Conservation (phyloP, 2,329 filamentous ascomycete species). For the Venturia asperata region DNA sequence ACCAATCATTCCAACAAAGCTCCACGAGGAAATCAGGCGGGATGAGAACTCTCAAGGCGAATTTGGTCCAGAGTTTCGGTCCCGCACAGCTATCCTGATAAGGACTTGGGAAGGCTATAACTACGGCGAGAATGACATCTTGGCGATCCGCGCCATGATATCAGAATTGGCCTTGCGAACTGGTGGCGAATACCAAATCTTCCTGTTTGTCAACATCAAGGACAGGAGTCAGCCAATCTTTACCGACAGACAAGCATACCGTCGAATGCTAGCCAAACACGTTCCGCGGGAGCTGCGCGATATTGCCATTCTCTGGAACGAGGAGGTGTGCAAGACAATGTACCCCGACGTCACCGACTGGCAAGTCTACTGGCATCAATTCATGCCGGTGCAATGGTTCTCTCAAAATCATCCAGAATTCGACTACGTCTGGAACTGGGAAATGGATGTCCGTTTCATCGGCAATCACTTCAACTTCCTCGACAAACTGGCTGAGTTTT, state of each 20-base stretch:
- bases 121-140: slow-evolving; percentile 42
- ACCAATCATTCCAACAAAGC: not conserved
- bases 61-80: slow-evolving; percentile 28
- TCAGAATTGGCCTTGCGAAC: slow-evolving; percentile 40
- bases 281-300: slow-evolving; percentile 63
- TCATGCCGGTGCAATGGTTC: slow-evolving; percentile 69
- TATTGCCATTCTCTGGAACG: slow-evolving; percentile 69
- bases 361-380: slow-evolving; percentile 52
- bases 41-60: slow-evolving; percentile 23
- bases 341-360: slow-evolving; percentile 44
- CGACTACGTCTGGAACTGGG: slow-evolving; percentile 78
- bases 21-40: slow-evolving; percentile 26
- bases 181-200: slow-evolving; percentile 44
- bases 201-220: slow-evolving; percentile 43
- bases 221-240: slow-evolving; percentile 53
- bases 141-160: slow-evolving; percentile 40
- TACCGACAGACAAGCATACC: slow-evolving; percentile 52
- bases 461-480: slow-evolving; percentile 78
- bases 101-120: slow-evolving; percentile 42
- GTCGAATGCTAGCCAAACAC: slow-evolving; percentile 52
- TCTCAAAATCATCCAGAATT: slow-evolving; percentile 70
- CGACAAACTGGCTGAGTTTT: slow-evolving; percentile 53
- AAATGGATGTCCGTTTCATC: slow-evolving; percentile 71
- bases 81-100: slow-evolving; percentile 41
- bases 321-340: slow-evolving; percentile 43